phyloP scores from a whole-genome alignment of 2,329 filamentous ascomycete species.

The Fulvia fulva region DNA sequence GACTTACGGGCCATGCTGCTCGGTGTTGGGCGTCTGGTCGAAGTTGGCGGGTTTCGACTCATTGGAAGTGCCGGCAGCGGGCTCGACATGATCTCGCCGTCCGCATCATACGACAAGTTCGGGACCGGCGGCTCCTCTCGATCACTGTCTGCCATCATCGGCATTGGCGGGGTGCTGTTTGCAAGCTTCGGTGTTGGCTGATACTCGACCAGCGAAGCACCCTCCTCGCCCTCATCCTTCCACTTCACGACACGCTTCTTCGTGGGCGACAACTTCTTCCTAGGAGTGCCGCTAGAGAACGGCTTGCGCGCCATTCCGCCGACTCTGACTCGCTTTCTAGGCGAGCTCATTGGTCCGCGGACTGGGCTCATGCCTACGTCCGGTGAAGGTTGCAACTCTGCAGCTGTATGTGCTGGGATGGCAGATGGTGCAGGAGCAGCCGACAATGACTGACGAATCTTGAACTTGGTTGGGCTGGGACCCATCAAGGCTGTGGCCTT shows the following conservation, averaged over 20 bases:
- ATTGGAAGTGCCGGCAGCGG: constrained; percentile 47
- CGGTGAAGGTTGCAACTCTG: constrained; percentile 19
- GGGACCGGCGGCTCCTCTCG: constrained; percentile 36
- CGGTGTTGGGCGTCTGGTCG: constrained; percentile 45
- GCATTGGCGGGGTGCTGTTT: constrained; percentile 52
- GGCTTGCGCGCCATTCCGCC: constrained; percentile 58
- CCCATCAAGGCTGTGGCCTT: constrained; percentile 48
- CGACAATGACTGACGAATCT: constrained; percentile 32
- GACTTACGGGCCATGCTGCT: constrained; percentile 55
- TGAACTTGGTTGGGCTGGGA: constrained; percentile 47
- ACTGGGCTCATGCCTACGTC: constrained; percentile 22
- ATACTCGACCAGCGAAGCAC: constrained; percentile 75
- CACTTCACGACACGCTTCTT: constrained; percentile 73
- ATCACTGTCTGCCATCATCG: constrained; percentile 7
- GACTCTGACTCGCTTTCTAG: constrained; percentile 67
- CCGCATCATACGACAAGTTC: constrained; percentile 44
- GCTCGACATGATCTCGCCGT: constrained; percentile 19
- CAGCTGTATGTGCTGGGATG: constrained; percentile 25
- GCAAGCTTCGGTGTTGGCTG: constrained; percentile 78
- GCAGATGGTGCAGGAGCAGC: constrained; percentile 6
- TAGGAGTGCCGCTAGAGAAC: constrained; percentile 64
- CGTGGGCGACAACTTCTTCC: constrained; percentile 61
- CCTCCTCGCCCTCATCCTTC: constrained; percentile 86
- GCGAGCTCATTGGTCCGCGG: constrained; percentile 59
- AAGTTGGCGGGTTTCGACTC: not conserved